Percentiles rank a stretch among this genome's conserved stretches.
Conservation (phyloP, 352 stramenopile species). For the Pythium vanterpoolii region DNA sequence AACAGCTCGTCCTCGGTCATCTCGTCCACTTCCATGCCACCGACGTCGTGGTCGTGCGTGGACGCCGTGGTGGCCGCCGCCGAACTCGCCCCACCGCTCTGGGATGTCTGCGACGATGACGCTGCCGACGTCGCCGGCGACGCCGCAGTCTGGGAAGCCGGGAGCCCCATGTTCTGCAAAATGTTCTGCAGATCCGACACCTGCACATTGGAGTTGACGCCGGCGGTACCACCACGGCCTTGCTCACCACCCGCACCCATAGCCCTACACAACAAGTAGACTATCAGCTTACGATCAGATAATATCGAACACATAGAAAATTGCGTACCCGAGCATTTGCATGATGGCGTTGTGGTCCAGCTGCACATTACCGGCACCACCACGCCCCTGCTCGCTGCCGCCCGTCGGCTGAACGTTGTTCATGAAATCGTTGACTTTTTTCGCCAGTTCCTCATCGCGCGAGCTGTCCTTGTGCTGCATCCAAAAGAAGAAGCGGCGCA, state of each 20-base stretch:
- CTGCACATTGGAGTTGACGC: conserved; percentile 50
- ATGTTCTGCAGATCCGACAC: conserved; percentile 88
- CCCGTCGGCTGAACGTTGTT: conserved; percentile 72
- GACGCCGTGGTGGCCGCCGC: conserved; percentile 67
- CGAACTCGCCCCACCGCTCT: conserved; percentile 65
- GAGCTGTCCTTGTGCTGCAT: conserved; percentile 91
- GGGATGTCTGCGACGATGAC: conserved; percentile 69
- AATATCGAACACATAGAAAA: not conserved
- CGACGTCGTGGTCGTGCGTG: conserved; percentile 74
- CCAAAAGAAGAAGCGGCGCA: conserved; percentile 94
- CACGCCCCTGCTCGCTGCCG: conserved; percentile 25
- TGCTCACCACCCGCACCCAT: conserved; percentile 75
- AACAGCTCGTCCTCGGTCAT: conserved; percentile 87
- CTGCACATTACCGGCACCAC: conserved; percentile 60
- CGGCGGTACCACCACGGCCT: conserved; percentile 28
- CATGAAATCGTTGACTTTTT: conserved; percentile 89
- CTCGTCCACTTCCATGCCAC: conserved; percentile 80
- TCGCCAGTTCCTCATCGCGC: conserved; percentile 83
- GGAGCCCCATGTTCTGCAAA: conserved; percentile 85
- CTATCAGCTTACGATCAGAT: not conserved
- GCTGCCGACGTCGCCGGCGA: conserved; percentile 71
- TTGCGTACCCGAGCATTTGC: conserved; percentile 86
- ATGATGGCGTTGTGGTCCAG: conserved; percentile 90
- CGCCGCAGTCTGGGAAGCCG: conserved; percentile 57
- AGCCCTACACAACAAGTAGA: conserved; percentile 28